These are phyloP conservation scores for Pythium biforme DNA, from an alignment of 352 stramenopile species.

Conservation along the genomic window DNA sequence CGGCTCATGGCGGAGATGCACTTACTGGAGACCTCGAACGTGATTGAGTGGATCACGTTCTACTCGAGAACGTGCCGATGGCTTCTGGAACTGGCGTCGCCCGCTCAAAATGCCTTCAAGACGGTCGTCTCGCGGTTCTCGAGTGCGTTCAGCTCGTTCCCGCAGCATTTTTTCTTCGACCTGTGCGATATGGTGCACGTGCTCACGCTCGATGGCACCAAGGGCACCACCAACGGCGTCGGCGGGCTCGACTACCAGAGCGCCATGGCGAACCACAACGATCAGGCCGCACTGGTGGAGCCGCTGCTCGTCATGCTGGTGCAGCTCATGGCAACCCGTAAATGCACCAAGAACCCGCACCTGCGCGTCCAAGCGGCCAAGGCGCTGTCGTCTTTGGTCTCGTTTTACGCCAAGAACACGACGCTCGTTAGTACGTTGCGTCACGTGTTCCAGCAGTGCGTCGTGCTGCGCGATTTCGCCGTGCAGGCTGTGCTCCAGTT, in stretches of 20 bases:
- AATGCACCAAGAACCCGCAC: conserved; percentile 70
- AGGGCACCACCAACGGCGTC: background rate
- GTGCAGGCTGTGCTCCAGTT: conserved; percentile 57
- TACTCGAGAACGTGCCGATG: conserved; percentile 54
- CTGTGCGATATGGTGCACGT: conserved; percentile 60
- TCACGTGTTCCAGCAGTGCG: conserved; percentile 39
- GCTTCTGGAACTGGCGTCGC: conserved; percentile 43
- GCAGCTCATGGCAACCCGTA: conserved; percentile 48
- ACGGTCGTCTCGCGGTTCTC: conserved; percentile 47
- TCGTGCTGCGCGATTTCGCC: conserved; percentile 38
- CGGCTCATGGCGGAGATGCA: conserved; percentile 58
- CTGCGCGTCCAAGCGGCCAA: conserved; percentile 63
- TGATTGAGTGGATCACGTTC: conserved; percentile 59
- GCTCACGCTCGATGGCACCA: conserved; percentile 40
- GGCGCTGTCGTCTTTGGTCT: conserved; percentile 50
- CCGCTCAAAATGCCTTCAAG: conserved; percentile 42
- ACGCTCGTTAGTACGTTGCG: conserved; percentile 35
- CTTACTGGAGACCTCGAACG: conserved; percentile 46
- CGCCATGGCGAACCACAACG: background rate
- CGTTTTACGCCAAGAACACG: conserved; percentile 58
- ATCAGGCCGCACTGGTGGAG: conserved; percentile 35
- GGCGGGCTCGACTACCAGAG: conserved; percentile 31
- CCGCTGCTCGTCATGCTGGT: conserved; percentile 63
- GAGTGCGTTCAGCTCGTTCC: conserved; percentile 48
- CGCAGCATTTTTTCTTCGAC: conserved; percentile 77